These are phyloP conservation scores for Hydrangea macrophylla DNA, from an alignment of 148 eudicot genomes.

Conservation along the genomic window DNA sequence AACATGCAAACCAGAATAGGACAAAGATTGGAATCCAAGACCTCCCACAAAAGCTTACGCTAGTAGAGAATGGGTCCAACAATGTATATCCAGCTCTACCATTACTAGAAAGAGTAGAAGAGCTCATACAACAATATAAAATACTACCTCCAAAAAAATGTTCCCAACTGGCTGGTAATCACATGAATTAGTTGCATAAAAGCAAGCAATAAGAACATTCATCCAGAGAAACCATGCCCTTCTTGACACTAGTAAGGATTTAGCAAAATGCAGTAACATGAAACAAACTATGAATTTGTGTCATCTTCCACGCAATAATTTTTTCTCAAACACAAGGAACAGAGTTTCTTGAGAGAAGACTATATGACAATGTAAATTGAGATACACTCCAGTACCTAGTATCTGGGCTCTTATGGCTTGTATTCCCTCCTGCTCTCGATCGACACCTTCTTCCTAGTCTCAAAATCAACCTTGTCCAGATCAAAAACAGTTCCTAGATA, in stretches of 20 bases:
- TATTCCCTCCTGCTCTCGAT: conserved; percentile 63
- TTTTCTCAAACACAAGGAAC: background rate
- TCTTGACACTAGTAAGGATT: background rate
- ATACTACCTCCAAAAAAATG: too few relatives aligned
- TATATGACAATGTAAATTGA: background rate
- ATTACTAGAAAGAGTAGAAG: too few relatives aligned
- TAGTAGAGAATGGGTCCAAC: too few relatives aligned
- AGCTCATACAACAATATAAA: too few relatives aligned
- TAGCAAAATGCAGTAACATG: background rate
- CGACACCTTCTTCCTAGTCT: conserved; percentile 62
- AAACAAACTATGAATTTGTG: background rate
- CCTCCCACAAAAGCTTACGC: too few relatives aligned
- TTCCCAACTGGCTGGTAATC: background rate
- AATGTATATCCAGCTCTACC: too few relatives aligned
- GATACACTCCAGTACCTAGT: background rate
- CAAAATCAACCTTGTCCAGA: conserved; percentile 70
- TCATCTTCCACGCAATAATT: background rate
- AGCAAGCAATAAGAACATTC: too few relatives aligned
- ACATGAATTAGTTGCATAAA: too few relatives aligned
- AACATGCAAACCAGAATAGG: too few relatives aligned
- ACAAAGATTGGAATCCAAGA: too few relatives aligned
- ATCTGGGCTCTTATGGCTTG: conserved; percentile 31
- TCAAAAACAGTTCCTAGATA: conserved; percentile 71
- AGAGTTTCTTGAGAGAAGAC: too few relatives aligned
- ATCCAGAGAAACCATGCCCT: background rate